Evolutionary conservation across 768 basidiomycete species (phyloP), one percentile per base, ranked within the genome.

Genomic region (Lentinula aciculospora): DNA sequence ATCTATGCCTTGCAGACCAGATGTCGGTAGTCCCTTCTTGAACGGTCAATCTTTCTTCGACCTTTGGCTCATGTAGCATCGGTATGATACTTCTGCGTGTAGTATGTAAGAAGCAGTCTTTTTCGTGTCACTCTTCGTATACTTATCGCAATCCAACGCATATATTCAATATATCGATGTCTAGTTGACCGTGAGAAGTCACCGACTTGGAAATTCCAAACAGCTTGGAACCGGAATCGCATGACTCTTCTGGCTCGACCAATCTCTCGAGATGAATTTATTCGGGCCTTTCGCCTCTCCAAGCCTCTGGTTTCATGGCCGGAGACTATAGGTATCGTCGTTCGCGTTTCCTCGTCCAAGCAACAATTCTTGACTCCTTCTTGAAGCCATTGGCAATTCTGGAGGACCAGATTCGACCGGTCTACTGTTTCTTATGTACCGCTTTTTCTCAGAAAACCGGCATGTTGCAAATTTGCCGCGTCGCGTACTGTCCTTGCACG

Each of bases 381-480:
- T 28, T 27, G 39, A 57, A 90, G 92, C 81, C 34, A 79, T 92
- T 44, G 90, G 86, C 21, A 85, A 84, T 67, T 93, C 92, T 10
- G 92, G 88, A 6, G 92, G 92, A 1, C 82, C 90, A 9, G 92
- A 94, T 68, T 94, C 92, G 3, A 83, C 86, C 0, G 89, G 88
- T 67, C 75, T 94, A 4, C 74, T 92, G 15, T 90, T 83, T 64
- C 79, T 93, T 13, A 71, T 92, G 36, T 65, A 81, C 37, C 73
- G 74, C 25, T 68, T 79, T 27, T 62, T 85, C 37, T 63, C 68
- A 28, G 67, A 68, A 50, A 56, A 57, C 46, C 3, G 15, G 10
- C 12, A 21, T 31, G 39, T 39, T 13, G 9, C 29, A 44, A 34
- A 59, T n/a, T 36, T 61, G 42, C 69, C 71, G 5, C 44, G 57